Conservation (phyloP, 2,329 filamentous ascomycete genomes). For the Trichoderma polysporum region DNA sequence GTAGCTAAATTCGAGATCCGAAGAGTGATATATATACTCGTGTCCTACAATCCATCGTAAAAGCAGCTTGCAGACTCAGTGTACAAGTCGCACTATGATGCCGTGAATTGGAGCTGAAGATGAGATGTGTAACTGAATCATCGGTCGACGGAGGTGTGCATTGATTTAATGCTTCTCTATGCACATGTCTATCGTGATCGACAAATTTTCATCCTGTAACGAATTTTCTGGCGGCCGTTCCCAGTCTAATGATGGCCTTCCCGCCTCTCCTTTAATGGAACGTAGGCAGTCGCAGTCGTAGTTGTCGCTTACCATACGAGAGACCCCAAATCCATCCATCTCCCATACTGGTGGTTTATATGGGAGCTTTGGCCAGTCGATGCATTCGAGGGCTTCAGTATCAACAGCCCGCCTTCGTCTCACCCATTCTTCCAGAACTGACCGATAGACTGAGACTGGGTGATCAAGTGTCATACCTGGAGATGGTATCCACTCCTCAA, state of each 20-base stretch:
- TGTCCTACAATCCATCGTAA: too few species aligned
- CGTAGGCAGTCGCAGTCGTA: background rate
- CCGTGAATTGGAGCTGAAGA: too few species aligned
- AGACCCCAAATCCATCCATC: background rate
- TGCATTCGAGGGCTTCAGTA: slow-evolving; percentile 25
- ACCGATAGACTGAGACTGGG: slow-evolving; percentile 31
- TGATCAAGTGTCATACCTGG: slow-evolving; percentile 35
- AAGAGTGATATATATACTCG: too few species aligned
- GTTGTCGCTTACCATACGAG: background rate
- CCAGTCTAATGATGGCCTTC: background rate
- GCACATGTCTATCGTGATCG: background rate
- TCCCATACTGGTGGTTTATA: background rate
- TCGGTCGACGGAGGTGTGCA: too few species aligned
- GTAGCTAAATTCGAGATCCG: too few species aligned
- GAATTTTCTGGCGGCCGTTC: background rate
- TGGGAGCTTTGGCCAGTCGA: slow-evolving; percentile 28
- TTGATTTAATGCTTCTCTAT: background rate
- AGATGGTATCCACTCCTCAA: slow-evolving; percentile 34
- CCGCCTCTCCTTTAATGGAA: background rate
- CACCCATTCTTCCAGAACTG: slow-evolving; percentile 31
- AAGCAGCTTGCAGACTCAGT: too few species aligned
- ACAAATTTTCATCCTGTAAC: background rate
- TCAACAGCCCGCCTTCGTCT: slow-evolving; percentile 23
- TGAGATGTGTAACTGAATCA: too few species aligned
- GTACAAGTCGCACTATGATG: too few species aligned